These are phyloP conservation scores for Sungouiella blattae DNA, from an alignment of 805 yeast species.

Conservation along the genomic window DNA sequence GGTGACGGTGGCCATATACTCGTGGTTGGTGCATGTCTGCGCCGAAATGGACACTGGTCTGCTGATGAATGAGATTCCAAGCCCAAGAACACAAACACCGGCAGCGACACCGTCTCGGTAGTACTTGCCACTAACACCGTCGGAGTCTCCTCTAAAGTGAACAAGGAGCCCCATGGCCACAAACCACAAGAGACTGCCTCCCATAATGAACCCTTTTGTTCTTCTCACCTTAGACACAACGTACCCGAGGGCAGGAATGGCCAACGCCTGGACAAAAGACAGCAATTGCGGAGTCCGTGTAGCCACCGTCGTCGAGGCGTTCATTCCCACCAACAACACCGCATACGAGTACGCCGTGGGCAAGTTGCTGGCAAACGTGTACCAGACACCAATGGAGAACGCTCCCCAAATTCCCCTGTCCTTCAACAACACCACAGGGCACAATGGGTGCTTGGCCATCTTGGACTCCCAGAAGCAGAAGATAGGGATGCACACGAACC, in stretches of 20 bases:
- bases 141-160: neutral
- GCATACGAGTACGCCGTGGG: neutral
- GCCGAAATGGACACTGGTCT: neutral
- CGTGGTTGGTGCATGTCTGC: neutral
- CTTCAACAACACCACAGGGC: slow-evolving; percentile 12
- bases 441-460: slow-evolving; percentile 14
- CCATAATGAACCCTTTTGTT: neutral
- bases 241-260: neutral
- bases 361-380: neutral
- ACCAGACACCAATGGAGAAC: neutral
- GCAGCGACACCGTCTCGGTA: neutral
- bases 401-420: slow-evolving; percentile 20
- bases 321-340: neutral
- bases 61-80: neutral
- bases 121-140: neutral
- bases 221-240: neutral
- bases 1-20: neutral
- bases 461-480: slow-evolving; percentile 9
- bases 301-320: neutral
- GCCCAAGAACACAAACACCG: neutral
- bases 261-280: neutral
- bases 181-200: neutral
- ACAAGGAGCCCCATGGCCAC: neutral
- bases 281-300: neutral
- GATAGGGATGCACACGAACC: neutral